These are phyloP conservation scores for Calonectria hongkongensis DNA, from an alignment of 2,329 filamentous ascomycete genomes.

Conservation along the genomic window DNA sequence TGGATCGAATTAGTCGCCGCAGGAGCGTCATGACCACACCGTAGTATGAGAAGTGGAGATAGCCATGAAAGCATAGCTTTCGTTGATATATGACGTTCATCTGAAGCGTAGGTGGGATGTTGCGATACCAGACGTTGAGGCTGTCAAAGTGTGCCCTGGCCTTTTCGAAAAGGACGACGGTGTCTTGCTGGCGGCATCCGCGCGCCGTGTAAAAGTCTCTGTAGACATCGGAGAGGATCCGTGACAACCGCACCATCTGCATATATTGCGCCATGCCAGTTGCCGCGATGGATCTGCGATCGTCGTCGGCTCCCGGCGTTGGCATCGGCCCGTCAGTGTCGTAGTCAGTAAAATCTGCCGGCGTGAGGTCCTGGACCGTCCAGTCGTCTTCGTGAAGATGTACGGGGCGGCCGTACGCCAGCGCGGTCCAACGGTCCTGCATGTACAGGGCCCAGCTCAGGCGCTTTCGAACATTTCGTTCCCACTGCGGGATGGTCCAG, in stretches of 20 bases:
- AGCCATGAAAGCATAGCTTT: slow-evolving; percentile 64
- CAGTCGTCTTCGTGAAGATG: slow-evolving; percentile 58
- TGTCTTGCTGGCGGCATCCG: slow-evolving; percentile 56
- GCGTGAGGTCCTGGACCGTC: slow-evolving; percentile 53
- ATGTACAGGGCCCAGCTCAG: slow-evolving; percentile 77
- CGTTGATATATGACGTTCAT: slow-evolving; percentile 64
- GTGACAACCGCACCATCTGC: slow-evolving; percentile 67
- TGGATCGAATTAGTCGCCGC: slow-evolving; percentile 64
- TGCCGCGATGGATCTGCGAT: slow-evolving; percentile 58
- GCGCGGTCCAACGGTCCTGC: slow-evolving; percentile 74
- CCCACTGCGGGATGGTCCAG: slow-evolving; percentile 76
- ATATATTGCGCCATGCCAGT: slow-evolving; percentile 65
- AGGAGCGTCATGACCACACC: slow-evolving; percentile 68
- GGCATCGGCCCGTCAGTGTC: slow-evolving; percentile 44
- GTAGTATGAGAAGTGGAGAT: slow-evolving; percentile 68
- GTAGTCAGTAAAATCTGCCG: slow-evolving; percentile 59
- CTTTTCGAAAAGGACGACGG: slow-evolving; percentile 63
- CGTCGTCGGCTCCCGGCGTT: slow-evolving; percentile 49
- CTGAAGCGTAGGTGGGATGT: slow-evolving; percentile 65
- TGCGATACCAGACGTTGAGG: slow-evolving; percentile 68
- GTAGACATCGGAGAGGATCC: slow-evolving; percentile 68
- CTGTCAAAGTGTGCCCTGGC: slow-evolving; percentile 69
- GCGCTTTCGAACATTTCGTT: slow-evolving; percentile 73
- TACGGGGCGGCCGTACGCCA: slow-evolving; percentile 55
- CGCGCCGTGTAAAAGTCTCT: slow-evolving; percentile 65